Base-by-base conservation (phyloP, 2,329 filamentous ascomycete species). In the Neonectria neomacrospora region DNA sequence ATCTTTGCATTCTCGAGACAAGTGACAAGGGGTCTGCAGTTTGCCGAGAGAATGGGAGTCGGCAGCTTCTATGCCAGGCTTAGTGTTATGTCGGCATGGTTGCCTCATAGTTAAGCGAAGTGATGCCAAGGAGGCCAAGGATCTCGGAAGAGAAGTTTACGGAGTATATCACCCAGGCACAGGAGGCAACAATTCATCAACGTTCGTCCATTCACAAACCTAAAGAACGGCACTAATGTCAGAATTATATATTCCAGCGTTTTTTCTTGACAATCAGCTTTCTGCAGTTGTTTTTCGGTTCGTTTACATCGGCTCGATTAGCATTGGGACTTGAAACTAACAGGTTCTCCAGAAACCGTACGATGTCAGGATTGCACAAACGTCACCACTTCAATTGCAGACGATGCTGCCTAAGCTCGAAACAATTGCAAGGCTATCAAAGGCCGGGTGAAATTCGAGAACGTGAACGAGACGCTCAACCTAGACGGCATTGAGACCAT, bases 401-500 rank as follows among this genome's bases (percentile, higher is more conserved):
- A 61, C 10, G 34, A 54, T 9, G 62, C 62, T 16, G 32, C 39
- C 30, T 14, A 56, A 5, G 18, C 51, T 28, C 62, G 62, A 7
- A 42, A 54, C 7, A 26, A 44, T 3, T 64, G 62, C 58, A 53
- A 53, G 23, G 50, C 34, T 4, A 61, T 64, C 42, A 30, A 23
- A 12, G 53, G 52, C 2, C 16, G 9, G 8, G 32, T 64, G 14
- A 18, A 3, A n/a, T 54, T 64, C 20, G 30, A 16, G 1, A 18
- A 26, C 2, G 4, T 64, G 4, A 30, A 34, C 3, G 62, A 64
- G 20, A 47, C 51, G 3, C 47, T 61, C 12, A 51, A 50, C 10
- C 53, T 64, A 5, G 47, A 61, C 23, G 58, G 58, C 14, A 11
- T 64, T 9, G 58, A 64, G 26, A 28, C 14, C 3, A 39, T 64